Percentiles rank a stretch among this genome's conserved stretches.
Conservation (phyloP, 2,329 filamentous ascomycete genomes). For the Gnomoniopsis sp. region DNA sequence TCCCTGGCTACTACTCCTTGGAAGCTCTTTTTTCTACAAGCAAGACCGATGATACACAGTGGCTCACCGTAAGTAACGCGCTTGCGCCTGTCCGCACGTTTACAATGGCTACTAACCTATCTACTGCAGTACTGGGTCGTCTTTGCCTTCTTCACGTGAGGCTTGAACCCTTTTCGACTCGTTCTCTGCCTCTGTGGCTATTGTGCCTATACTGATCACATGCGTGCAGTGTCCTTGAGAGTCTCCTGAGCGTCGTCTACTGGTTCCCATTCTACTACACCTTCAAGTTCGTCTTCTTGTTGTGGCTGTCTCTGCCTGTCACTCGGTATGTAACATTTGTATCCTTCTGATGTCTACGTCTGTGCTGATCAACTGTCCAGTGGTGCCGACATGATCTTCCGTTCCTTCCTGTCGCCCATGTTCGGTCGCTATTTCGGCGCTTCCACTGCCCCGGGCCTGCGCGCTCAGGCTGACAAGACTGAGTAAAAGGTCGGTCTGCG, state of each 20-base stretch:
- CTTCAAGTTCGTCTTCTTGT: slow-evolving; percentile 97
- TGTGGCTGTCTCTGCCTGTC: slow-evolving; percentile 95
- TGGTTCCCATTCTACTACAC: slow-evolving; percentile 99
- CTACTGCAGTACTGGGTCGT: slow-evolving; percentile 76
- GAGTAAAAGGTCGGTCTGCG: slow-evolving; percentile 46
- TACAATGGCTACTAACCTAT: slow-evolving; percentile 30
- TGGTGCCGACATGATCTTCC: slow-evolving; percentile 94
- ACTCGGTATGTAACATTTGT: slow-evolving; percentile 68
- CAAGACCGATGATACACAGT: slow-evolving; percentile 80
- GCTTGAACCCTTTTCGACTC: slow-evolving; percentile 7
- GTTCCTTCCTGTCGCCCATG: slow-evolving; percentile 87
- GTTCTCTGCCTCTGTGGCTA: neutral
- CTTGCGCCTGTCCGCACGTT: slow-evolving; percentile 2
- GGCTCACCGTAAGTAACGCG: slow-evolving; percentile 59
- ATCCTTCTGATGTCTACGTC: neutral
- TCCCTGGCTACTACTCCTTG: slow-evolving; percentile 83
- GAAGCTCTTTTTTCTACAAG: slow-evolving; percentile 68
- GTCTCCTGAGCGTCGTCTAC: slow-evolving; percentile 79
- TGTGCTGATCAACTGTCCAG: slow-evolving; percentile 41
- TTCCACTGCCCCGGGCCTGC: slow-evolving; percentile 81
- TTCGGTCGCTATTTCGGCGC: slow-evolving; percentile 87
- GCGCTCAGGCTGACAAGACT: slow-evolving; percentile 79
- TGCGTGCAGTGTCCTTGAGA: slow-evolving; percentile 65
- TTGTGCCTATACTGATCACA: neutral
- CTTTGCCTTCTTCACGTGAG: slow-evolving; percentile 73